phyloP scores from a whole-genome alignment of 805 yeast species.

The Wickerhamiella sorbophila region DNA sequence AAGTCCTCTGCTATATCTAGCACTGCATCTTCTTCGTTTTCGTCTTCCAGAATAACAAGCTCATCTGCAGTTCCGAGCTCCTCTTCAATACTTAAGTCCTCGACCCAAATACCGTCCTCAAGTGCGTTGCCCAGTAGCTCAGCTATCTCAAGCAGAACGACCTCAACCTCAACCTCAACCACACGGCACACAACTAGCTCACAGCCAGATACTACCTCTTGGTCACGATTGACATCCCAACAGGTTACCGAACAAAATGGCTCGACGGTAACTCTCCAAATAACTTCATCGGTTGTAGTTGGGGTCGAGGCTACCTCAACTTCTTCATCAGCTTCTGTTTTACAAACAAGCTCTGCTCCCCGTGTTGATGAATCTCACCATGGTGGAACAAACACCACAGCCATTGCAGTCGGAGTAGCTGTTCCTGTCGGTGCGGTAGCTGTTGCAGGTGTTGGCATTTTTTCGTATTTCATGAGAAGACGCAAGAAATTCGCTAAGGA shows the following conservation, averaged over 20 bases:
- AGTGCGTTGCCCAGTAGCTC: no score
- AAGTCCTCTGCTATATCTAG: no score
- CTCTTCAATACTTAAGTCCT: no score
- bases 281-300: slow-evolving; percentile 1
- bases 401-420: slow-evolving; percentile 2
- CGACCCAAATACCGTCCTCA: no score
- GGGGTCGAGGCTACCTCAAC: background rate
- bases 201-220: background rate
- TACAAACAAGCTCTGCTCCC: background rate
- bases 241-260: background rate
- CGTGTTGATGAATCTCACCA: background rate
- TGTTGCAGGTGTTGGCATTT: slow-evolving; percentile 1
- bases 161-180: no score
- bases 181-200: no score
- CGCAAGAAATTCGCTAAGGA: background rate
- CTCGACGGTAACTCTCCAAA: background rate
- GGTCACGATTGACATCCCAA: background rate
- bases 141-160: no score
- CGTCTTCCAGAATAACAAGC: no score
- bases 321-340: background rate
- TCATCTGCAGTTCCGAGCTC: no score
- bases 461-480: background rate
- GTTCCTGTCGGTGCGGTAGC: slow-evolving; percentile 2
- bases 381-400: background rate
- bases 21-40: no score